Conservation (phyloP, 2,329 filamentous ascomycete genomes). For the Colletotrichum viniferum region DNA sequence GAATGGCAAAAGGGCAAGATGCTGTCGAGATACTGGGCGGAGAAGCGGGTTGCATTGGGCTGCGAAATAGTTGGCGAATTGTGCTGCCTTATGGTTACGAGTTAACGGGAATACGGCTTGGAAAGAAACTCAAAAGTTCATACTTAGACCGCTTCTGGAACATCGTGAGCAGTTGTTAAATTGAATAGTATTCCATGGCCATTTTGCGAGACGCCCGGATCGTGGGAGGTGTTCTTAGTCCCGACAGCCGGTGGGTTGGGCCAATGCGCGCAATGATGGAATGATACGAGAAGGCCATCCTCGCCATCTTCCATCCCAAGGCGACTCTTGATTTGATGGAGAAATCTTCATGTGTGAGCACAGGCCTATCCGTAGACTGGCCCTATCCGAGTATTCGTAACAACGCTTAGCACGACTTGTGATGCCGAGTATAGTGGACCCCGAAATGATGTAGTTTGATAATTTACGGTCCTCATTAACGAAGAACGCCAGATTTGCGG, state of each 20-base stretch:
- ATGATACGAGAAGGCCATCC: rapidly evolving
- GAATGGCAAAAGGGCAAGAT: neutral
- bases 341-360: neutral
- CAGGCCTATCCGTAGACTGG: neutral
- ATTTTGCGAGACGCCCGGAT: neutral
- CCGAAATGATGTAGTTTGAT: neutral
- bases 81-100: neutral
- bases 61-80: neutral
- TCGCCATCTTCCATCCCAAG: neutral
- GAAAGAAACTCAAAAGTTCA: neutral
- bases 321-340: rapidly evolving
- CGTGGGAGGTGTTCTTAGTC: neutral
- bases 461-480: neutral
- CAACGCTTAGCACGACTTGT: neutral
- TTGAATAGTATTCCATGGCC: neutral
- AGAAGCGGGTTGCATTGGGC: rapidly evolving
- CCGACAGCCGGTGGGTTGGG: neutral
- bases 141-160: neutral
- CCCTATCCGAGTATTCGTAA: neutral
- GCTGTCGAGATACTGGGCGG: rapidly evolving
- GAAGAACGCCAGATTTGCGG: neutral
- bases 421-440: neutral
- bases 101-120: neutral
- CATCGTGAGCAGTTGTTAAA: neutral
- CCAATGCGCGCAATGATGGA: neutral